phyloP scores from a whole-genome alignment of 305 asterid species.

The Andrographis paniculata region DNA sequence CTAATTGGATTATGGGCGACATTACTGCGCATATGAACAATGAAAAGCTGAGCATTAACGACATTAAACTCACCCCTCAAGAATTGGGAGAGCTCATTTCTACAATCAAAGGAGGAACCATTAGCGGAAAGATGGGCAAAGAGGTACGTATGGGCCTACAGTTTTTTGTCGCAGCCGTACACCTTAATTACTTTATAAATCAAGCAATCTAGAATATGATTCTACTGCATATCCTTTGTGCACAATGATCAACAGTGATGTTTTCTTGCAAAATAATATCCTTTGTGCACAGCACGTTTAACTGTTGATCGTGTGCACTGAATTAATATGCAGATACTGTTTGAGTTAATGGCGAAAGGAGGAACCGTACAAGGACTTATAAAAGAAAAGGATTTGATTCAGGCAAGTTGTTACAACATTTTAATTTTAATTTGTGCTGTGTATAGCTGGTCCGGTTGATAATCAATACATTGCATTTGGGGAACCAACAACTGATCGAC shows the following conservation, averaged over 20 bases:
- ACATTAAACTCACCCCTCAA: slow-evolving; percentile 67
- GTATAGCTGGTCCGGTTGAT: too few relatives aligned
- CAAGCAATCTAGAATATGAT: too few relatives aligned
- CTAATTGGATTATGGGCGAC: slow-evolving; percentile 99
- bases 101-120: slow-evolving; percentile 75
- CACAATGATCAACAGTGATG: too few relatives aligned
- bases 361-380: slow-evolving; percentile 90
- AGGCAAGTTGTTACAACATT: slow-evolving; percentile 46
- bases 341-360: slow-evolving; percentile 82
- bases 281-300: slow-evolving; percentile 16
- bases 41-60: slow-evolving; percentile 61
- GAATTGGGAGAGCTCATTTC: slow-evolving; percentile 88
- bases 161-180: too few relatives aligned
- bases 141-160: slow-evolving; percentile 70
- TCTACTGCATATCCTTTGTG: neutral
- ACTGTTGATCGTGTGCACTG: too few relatives aligned
- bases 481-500: neutral
- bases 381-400: slow-evolving; percentile 88
- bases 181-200: too few relatives aligned
- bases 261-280: too few relatives aligned
- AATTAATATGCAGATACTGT: slow-evolving; percentile 57
- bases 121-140: slow-evolving; percentile 96
- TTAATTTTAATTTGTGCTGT: neutral
- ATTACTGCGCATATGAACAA: slow-evolving; percentile 89
- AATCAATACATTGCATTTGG: too few relatives aligned